Conservation (phyloP, 768 basidiomycete species). For the Sarcodon sp. region DNA sequence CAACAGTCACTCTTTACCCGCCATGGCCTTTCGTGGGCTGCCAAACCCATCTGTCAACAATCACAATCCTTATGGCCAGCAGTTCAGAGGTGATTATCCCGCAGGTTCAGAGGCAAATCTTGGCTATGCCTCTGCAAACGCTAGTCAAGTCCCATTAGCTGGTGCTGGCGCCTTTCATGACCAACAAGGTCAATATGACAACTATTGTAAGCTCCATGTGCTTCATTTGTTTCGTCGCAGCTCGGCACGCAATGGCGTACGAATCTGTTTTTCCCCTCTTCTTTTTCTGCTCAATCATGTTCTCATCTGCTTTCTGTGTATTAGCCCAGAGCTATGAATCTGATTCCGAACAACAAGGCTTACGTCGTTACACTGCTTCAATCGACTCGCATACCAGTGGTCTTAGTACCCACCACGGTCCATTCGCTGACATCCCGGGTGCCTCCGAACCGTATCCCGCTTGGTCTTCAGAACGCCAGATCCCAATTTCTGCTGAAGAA, state of each 20-base stretch:
- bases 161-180: slow-evolving; percentile 13
- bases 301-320: not conserved
- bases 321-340: not conserved
- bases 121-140: slow-evolving; percentile 14
- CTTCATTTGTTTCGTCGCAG: not conserved
- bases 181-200: slow-evolving; percentile 10
- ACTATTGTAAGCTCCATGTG: slow-evolving; percentile 10
- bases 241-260: not conserved
- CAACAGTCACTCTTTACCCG: slow-evolving; percentile 4
- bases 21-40: slow-evolving; percentile 21
- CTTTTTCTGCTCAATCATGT: not conserved
- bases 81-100: slow-evolving; percentile 13
- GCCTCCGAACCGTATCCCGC: slow-evolving; percentile 75
- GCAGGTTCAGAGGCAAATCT: slow-evolving; percentile 14
- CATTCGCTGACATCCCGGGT: slow-evolving; percentile 16
- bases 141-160: slow-evolving; percentile 16
- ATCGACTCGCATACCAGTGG: slow-evolving; percentile 20
- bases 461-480: slow-evolving; percentile 86
- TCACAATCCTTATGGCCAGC: slow-evolving; percentile 14
- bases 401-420: slow-evolving; percentile 11
- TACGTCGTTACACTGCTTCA: slow-evolving; percentile 18
- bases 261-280: not conserved
- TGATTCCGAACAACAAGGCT: slow-evolving; percentile 9
- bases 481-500: slow-evolving; percentile 95
- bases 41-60: slow-evolving; percentile 18